Evolutionary conservation across 331 rosid species (phyloP).

Genomic region (Quercus lobata): DNA sequence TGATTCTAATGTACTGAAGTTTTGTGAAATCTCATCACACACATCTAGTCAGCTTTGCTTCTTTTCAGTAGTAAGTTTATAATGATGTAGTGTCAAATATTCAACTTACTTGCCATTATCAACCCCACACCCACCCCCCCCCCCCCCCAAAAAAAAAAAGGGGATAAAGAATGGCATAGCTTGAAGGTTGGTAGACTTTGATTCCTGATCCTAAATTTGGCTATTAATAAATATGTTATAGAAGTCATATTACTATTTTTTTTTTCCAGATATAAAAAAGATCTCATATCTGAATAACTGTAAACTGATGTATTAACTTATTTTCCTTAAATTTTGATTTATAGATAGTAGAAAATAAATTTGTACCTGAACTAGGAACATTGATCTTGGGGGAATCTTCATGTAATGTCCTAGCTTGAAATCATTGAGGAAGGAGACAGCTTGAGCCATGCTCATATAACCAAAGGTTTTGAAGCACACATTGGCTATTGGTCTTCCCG

Average conservation of each 20-base stretch:
- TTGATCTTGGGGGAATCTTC: constrained; percentile 88
- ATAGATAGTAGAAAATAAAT: not conserved
- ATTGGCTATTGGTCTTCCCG: constrained; percentile 84
- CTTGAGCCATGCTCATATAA: constrained; percentile 70
- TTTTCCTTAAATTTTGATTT: not conserved
- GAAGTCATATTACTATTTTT: too few relatives aligned
- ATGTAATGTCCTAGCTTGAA: constrained; percentile 87
- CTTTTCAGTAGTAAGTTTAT: constrained; percentile 21
- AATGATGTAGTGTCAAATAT: constrained; percentile 36
- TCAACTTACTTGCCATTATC: too few relatives aligned
- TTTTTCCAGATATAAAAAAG: too few relatives aligned
- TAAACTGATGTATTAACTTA: not conserved
- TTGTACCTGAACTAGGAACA: constrained; percentile 74
- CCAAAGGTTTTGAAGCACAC: constrained; percentile 90
- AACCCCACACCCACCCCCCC: too few relatives aligned
- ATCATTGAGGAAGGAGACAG: constrained; percentile 78
- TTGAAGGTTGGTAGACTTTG: too few relatives aligned
- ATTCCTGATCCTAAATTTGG: too few relatives aligned
- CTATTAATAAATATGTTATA: too few relatives aligned
- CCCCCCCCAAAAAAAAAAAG: too few relatives aligned
- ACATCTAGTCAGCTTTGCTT: not conserved
- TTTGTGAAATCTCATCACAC: not conserved
- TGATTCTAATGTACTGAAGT: not conserved
- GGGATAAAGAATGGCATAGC: too few relatives aligned
- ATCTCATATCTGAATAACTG: not conserved